Percentiles rank a stretch among this genome's conserved stretches.
Conservation (phyloP, 768 basidiomycete genomes). For the Lactifluus rugatus region DNA sequence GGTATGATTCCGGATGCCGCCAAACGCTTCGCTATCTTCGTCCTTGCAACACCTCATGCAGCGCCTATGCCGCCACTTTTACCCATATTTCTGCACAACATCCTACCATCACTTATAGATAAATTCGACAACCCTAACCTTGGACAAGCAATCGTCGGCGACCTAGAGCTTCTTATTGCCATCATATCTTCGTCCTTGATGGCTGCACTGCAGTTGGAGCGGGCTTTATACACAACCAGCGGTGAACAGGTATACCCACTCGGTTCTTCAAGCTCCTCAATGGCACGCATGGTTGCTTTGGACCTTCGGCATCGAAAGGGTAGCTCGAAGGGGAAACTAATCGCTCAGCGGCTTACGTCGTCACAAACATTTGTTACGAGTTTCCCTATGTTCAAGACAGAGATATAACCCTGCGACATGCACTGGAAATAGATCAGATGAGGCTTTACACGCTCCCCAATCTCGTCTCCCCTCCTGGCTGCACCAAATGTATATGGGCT, state of each 20-base stretch:
- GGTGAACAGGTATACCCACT: constrained; percentile 41
- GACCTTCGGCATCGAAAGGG: constrained; percentile 45
- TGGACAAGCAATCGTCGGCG: constrained; percentile 43
- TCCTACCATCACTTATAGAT: constrained; percentile 53
- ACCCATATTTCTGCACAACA: constrained; percentile 60
- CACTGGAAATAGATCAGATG: background rate
- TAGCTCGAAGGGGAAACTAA: constrained; percentile 40
- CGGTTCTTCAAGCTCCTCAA: constrained; percentile 52
- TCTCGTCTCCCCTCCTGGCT: background rate
- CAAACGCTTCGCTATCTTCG: constrained; percentile 57
- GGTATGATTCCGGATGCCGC: constrained; percentile 50
- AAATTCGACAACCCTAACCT: constrained; percentile 42
- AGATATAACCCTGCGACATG: constrained; percentile 18
- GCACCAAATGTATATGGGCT: background rate
- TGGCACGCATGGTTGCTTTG: constrained; percentile 58
- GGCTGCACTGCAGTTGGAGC: constrained; percentile 59
- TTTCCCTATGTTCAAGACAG: constrained; percentile 56
- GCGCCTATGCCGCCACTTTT: constrained; percentile 50
- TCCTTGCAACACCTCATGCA: constrained; percentile 52
- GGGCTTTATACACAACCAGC: constrained; percentile 48
- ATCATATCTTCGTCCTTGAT: constrained; percentile 58
- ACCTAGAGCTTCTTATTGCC: constrained; percentile 53
- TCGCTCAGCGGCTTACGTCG: constrained; percentile 52
- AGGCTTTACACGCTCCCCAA: background rate
- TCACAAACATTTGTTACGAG: constrained; percentile 60